Percentiles rank a stretch among this genome's conserved stretches.
Conservation (phyloP, 352 stramenopile species). For the Pythium folliculosum region DNA sequence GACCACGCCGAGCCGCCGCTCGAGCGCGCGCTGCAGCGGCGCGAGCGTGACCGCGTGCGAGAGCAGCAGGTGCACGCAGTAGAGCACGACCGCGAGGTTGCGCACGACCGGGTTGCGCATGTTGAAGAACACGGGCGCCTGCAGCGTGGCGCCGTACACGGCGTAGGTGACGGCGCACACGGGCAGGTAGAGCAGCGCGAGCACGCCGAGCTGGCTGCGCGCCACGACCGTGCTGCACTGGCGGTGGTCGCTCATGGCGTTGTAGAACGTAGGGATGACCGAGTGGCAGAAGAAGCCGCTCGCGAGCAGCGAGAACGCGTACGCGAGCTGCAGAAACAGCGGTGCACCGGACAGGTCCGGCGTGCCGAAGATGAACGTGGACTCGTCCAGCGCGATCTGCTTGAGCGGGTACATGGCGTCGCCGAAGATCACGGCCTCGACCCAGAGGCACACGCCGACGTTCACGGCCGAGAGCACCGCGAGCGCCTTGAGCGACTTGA, state of each 20-base stretch:
- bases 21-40: conserved; percentile 66
- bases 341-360: conserved; percentile 57
- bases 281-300: conserved; percentile 73
- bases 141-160: conserved; percentile 71
- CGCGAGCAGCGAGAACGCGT: conserved; percentile 67
- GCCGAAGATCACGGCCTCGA: conserved; percentile 79
- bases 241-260: conserved; percentile 64
- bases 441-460: conserved; percentile 78
- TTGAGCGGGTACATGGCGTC: conserved; percentile 84
- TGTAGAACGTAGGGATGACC: conserved; percentile 76
- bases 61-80: conserved; percentile 71
- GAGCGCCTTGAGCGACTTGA: conserved; percentile 60
- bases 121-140: conserved; percentile 83
- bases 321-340: conserved; percentile 64
- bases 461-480: conserved; percentile 68
- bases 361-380: conserved; percentile 66
- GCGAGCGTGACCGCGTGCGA: conserved; percentile 73
- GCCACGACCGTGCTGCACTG: conserved; percentile 53
- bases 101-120: conserved; percentile 77
- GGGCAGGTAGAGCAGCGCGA: conserved; percentile 62
- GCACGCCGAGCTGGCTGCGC: conserved; percentile 51
- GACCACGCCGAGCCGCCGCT: conserved; percentile 46
- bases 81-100: conserved; percentile 73
- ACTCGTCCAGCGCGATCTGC: conserved; percentile 64
- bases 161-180: conserved; percentile 79